These are phyloP conservation scores for Scytalidium lignicola DNA, from an alignment of 2,329 filamentous ascomycete species.

Conservation along the genomic window DNA sequence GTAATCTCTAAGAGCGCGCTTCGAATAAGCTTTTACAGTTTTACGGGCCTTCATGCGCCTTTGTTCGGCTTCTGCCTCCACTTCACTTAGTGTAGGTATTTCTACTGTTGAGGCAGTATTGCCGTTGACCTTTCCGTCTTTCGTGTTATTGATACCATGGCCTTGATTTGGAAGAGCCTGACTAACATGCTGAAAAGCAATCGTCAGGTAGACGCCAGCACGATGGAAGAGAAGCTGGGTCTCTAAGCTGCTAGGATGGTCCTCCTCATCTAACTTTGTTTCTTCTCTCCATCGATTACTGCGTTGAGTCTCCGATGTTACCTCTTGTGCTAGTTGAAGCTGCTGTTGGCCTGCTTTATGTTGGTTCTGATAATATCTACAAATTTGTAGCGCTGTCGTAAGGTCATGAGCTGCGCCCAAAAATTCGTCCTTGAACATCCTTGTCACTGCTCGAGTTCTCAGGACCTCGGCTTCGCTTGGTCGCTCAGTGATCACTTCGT, in stretches of 20 bases:
- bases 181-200: constrained; percentile 63
- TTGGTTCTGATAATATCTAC: constrained; percentile 27
- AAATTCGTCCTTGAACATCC: constrained; percentile 70
- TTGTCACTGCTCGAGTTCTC: constrained; percentile 69
- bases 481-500: constrained; percentile 60
- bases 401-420: constrained; percentile 66
- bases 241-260: constrained; percentile 72
- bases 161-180: constrained; percentile 39
- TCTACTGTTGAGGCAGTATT: constrained; percentile 9
- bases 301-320: constrained; percentile 26
- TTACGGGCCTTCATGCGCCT: constrained; percentile 58
- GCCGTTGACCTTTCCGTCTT: constrained; percentile 16
- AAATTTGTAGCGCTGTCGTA: constrained; percentile 56
- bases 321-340: constrained; percentile 43
- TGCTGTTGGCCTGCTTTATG: constrained; percentile 33
- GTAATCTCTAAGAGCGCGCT: constrained; percentile 71
- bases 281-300: constrained; percentile 38
- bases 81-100: constrained; percentile 30
- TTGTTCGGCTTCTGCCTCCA: constrained; percentile 38
- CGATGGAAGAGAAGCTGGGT: constrained; percentile 73
- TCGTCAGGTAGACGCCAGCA: constrained; percentile 64
- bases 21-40: constrained; percentile 67
- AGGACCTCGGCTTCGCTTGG: constrained; percentile 62
- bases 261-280: constrained; percentile 49
- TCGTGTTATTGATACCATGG: constrained; percentile 14